Evolutionary conservation across 2,329 filamentous ascomycete species (phyloP), one percentile per base, ranked within the genome.

Genomic region (Erysiphe pulchra): DNA sequence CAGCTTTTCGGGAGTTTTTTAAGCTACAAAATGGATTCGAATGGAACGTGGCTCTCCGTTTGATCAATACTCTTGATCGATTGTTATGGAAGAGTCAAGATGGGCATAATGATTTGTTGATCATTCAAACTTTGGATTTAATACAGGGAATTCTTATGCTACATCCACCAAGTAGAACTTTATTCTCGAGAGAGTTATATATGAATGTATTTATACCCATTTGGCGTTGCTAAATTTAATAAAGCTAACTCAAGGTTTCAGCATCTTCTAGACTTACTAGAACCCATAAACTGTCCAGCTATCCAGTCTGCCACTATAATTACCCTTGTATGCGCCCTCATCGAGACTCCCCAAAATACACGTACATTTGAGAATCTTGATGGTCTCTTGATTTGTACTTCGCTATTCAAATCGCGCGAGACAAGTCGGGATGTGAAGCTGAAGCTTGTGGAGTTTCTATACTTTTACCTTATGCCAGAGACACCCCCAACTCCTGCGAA

Each of bases 401-500:
- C 81, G 10, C 71, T 95, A 44, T 94, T 95, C 72, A 92, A 92
- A 62, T 81, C 80, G 51, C 77, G 84, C 49, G 75, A 77, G 52
- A 94, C 87, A 3, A 76, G 76, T 20, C 76, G 84, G 50, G 82
- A 87, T 55, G 86, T 95, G 52, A 94, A 93, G 65, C 73, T 93
- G 57, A 90, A 92, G 61, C 74, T 92, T n/a, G 78, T 94, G 53
- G 90, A 95, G 61, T 95, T 95, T 59, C 65, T 98, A 45, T 95
- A 95, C 67, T 95, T 95, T 62, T 98, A 95, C 62, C 77, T 98
- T 54, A 93, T 95, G 79, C 86, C 87, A 44, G 90, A 98, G 63
- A 74, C 73, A 0, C 76, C 70, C 40, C 65, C 69, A 17, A 69
- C 70, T 50, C 69, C 71, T 5, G 65, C 68, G 49, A 63, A 61